phyloP scores from a whole-genome alignment of 2,329 filamentous ascomycete species.

The Cercospora janseana region DNA sequence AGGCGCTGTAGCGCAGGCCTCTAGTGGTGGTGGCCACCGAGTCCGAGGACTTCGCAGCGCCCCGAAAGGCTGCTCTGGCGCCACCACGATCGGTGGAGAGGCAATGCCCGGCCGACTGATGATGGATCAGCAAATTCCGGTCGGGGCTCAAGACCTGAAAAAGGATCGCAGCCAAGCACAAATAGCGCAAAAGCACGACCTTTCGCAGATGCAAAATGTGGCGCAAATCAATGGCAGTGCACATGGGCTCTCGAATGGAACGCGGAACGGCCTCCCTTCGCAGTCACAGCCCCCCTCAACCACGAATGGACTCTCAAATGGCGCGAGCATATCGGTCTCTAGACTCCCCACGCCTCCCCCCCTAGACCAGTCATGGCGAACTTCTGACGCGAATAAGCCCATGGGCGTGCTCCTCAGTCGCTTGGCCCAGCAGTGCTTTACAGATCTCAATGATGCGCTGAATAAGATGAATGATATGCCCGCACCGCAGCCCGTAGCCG shows the following conservation, averaged over 20 bases:
- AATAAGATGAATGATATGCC: constrained; percentile 66
- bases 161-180: constrained; percentile 34
- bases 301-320: constrained; percentile 23
- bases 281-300: constrained; percentile 9
- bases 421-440: constrained; percentile 79
- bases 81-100: constrained; percentile 25
- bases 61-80: constrained; percentile 9
- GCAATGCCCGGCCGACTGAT: constrained; percentile 50
- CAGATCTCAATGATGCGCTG: constrained; percentile 69
- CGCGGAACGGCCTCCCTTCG: constrained; percentile 4
- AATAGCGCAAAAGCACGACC: constrained; percentile 26
- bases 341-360: constrained; percentile 45
- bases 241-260: constrained; percentile 24
- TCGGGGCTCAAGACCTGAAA: constrained; percentile 38
- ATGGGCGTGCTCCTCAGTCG: constrained; percentile 73
- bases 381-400: constrained; percentile 72
- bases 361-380: constrained; percentile 56
- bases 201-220: constrained; percentile 18
- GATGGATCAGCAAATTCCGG: constrained; percentile 48
- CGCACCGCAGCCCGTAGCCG: constrained; percentile 47
- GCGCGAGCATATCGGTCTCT: constrained; percentile 1
- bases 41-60: constrained; percentile 14
- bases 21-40: constrained; percentile 24
- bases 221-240: constrained; percentile 15
- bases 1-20: constrained; percentile 22